Conservation (phyloP, 305 asterid genomes). For the Rubia occidens region DNA sequence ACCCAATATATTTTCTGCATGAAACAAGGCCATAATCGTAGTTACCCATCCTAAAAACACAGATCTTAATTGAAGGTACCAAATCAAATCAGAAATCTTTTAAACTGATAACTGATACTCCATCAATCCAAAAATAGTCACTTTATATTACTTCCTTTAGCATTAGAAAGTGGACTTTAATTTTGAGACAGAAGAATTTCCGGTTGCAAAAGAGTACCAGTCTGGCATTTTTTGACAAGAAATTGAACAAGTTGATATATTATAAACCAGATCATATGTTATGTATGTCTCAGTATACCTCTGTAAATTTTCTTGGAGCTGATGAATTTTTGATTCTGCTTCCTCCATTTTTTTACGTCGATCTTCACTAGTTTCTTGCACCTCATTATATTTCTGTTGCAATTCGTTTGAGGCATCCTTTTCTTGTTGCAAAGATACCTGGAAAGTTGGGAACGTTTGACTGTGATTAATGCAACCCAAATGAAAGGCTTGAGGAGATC, state of each 20-base stretch:
- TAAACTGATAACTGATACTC: neutral
- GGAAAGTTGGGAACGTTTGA: constrained; percentile 19
- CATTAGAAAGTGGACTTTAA: neutral
- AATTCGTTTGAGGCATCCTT: constrained; percentile 44
- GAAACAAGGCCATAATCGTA: neutral
- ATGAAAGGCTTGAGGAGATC: neutral
- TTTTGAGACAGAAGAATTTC: neutral
- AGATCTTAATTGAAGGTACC: neutral
- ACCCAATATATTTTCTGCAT: constrained; percentile 2
- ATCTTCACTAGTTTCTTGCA: constrained; percentile 50
- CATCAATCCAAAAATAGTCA: neutral
- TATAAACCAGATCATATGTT: neutral
- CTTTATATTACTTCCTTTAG: neutral
- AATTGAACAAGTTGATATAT: neutral
- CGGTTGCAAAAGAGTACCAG: neutral
- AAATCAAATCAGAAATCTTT: neutral
- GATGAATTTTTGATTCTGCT: constrained; percentile 57
- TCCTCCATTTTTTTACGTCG: constrained; percentile 64
- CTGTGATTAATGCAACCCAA: neutral
- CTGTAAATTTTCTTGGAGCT: constrained; percentile 70
- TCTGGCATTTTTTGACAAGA: neutral
- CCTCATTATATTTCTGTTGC: constrained; percentile 50
- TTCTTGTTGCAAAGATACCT: constrained; percentile 57
- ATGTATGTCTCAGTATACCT: constrained; percentile 37
- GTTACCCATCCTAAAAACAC: neutral